Evolutionary conservation across 2,329 filamentous ascomycete genomes (phyloP), one percentile per base, ranked within the genome.

Genomic region (Rhinocladiella similis): DNA sequence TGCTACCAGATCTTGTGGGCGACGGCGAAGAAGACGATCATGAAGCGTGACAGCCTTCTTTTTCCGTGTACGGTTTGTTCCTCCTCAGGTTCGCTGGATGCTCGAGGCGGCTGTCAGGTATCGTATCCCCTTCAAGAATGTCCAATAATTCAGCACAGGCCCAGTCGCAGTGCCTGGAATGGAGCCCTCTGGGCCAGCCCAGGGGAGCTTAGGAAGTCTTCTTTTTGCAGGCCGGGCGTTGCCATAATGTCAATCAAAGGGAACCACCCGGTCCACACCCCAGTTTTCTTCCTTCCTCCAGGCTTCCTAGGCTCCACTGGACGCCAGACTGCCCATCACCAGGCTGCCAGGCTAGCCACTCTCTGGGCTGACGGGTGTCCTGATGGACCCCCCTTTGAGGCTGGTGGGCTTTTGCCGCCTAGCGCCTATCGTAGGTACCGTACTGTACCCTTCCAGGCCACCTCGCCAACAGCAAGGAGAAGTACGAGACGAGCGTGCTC

Each of bases 41-140:
- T 5, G 7, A 25, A 14, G 19, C 9, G 22, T 14, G 16, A 25
- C 16, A 12, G 19, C 16, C 41, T 46, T 46, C 9, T 16, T 46
- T 46, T 27, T 29, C 19, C 25, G 43, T 46, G 42, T n/a, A n/a
- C n/a, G n/a, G n/a, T n/a, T n/a, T n/a, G 6, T 25, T 5, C 25
- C 6, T 46, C 18, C 5, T 42, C 16, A 43, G 42, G 42, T 22
- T 45, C 18, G 9, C 22, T 25, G 10, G 42, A 22, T 22, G n/a
- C 43, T 46, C 43, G 43, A 46, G 43, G 43, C 43, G 43, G 43
- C 43, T 46, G 43, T 46, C 43, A 46, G 14, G 13, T 46, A n/a
- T 46, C 43, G 22, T 46, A 16, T 46, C 43, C 22, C 43, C 43
- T 27, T 27, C 22, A 27, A 16, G 25, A 46, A 46, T 29, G 43